These are phyloP conservation scores for Aspergillus quadrilineatus DNA, from an alignment of 2,329 filamentous ascomycete genomes.

Conservation along the genomic window DNA sequence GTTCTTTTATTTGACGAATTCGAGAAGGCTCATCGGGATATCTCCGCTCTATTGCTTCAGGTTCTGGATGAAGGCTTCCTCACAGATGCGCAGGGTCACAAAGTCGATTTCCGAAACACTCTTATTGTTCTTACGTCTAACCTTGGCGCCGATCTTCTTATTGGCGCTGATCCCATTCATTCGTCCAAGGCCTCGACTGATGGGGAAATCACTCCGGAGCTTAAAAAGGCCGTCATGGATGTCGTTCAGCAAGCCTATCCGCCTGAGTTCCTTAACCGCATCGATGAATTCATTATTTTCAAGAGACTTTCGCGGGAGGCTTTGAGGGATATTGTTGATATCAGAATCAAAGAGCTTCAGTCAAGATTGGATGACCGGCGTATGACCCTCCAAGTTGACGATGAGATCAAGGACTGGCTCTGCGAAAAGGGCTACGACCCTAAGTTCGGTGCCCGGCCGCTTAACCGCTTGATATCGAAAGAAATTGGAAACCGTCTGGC, in stretches of 20 bases:
- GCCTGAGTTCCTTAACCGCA: conserved; percentile 93
- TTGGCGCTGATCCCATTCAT: conserved; percentile 67
- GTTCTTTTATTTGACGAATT: conserved; percentile 96
- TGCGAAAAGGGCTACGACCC: conserved; percentile 88
- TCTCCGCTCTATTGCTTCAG: conserved; percentile 85
- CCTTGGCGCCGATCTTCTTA: conserved; percentile 85
- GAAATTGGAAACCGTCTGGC: conserved; percentile 87
- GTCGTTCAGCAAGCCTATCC: conserved; percentile 73
- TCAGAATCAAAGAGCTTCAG: conserved; percentile 82
- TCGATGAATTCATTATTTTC: conserved; percentile 97
- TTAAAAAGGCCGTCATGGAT: conserved; percentile 82
- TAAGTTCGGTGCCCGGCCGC: conserved; percentile 82
- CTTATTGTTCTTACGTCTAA: conserved; percentile 97
- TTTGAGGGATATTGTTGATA: conserved; percentile 89
- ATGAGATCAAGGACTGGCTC: conserved; percentile 78
- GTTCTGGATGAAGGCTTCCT: conserved; percentile 95
- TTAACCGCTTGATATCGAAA: conserved; percentile 86
- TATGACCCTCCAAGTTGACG: conserved; percentile 70
- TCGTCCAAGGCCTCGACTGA: conserved; percentile 62
- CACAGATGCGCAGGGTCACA: conserved; percentile 92
- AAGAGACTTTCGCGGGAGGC: conserved; percentile 76
- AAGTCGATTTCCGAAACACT: conserved; percentile 94
- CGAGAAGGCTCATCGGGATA: conserved; percentile 94
- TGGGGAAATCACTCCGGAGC: conserved; percentile 69
- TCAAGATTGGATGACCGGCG: conserved; percentile 77